Evolutionary conservation across 2,329 filamentous ascomycete genomes (phyloP).

Genomic region (Orbilia oligospora): DNA sequence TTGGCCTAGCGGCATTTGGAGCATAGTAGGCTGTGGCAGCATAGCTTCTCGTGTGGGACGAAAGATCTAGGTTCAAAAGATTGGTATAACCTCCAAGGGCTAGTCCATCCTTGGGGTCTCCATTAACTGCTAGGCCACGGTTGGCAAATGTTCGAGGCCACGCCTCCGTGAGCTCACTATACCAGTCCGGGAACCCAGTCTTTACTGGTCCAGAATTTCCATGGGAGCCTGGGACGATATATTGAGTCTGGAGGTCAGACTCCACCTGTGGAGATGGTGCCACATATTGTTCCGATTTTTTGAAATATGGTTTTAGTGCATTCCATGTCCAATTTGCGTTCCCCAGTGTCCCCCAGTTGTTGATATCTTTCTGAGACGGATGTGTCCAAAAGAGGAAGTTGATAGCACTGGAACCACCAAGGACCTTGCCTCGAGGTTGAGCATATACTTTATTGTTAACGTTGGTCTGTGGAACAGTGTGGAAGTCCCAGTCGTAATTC

Average conservation of each 20-base stretch:
- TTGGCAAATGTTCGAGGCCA: constrained; percentile 57
- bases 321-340: constrained; percentile 53
- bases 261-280: constrained; percentile 63
- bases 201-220: constrained; percentile 66
- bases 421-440: constrained; percentile 70
- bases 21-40: constrained; percentile 68
- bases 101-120: constrained; percentile 62
- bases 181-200: constrained; percentile 56
- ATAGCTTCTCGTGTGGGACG: constrained; percentile 64
- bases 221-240: constrained; percentile 64
- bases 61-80: constrained; percentile 57
- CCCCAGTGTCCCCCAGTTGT: constrained; percentile 45
- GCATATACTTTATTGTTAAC: constrained; percentile 67
- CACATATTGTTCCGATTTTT: constrained; percentile 69
- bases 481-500: constrained; percentile 68
- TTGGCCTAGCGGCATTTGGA: constrained; percentile 67
- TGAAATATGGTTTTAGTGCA: constrained; percentile 70
- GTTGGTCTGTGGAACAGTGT: constrained; percentile 67
- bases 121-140: constrained; percentile 49
- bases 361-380: constrained; percentile 54
- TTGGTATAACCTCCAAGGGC: constrained; percentile 64
- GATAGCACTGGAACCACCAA: constrained; percentile 70
- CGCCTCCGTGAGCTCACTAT: constrained; percentile 45
- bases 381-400: constrained; percentile 66
- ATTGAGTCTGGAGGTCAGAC: constrained; percentile 63